Evolutionary conservation across 305 asterid species (phyloP).

Genomic region (Fraxinus xanthoxyloides): DNA sequence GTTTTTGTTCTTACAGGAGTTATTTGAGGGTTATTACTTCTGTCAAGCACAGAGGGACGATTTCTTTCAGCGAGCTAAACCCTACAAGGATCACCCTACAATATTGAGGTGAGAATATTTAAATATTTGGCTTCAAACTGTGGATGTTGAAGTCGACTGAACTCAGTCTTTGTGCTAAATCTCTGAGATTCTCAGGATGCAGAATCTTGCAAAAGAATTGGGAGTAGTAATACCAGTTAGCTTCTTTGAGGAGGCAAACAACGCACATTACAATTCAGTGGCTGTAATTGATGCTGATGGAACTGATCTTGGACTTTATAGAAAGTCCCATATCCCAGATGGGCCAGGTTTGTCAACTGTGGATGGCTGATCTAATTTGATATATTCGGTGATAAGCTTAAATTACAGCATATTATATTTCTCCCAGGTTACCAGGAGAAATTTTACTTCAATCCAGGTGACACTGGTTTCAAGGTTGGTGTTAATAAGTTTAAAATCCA

Average conservation of each 20-base stretch:
- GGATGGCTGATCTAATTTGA: conserved; percentile 3
- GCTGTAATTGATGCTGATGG: conserved; percentile 95
- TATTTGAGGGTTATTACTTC: conserved; percentile 93
- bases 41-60: conserved; percentile 98
- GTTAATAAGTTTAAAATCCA: background rate
- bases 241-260: conserved; percentile 96
- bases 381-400: conserved; percentile 3
- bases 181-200: conserved; percentile 60
- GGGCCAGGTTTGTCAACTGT: conserved; percentile 72
- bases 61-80: conserved; percentile 78
- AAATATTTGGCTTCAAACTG: conserved; percentile 4
- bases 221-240: conserved; percentile 93
- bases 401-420: conserved; percentile 16
- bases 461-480: conserved; percentile 95
- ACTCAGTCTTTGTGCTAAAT: conserved; percentile 4
- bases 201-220: conserved; percentile 84
- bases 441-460: conserved; percentile 95
- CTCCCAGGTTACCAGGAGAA: conserved; percentile 95
- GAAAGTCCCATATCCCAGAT: conserved; percentile 97
- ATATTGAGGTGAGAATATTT: conserved; percentile 52
- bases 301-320: conserved; percentile 85
- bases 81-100: conserved; percentile 83
- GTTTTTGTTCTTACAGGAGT: conserved; percentile 55
- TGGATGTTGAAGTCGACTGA: background rate
- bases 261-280: conserved; percentile 88